Conservation (phyloP, 2,329 filamentous ascomycete genomes). For the Colletotrichum somersetense region DNA sequence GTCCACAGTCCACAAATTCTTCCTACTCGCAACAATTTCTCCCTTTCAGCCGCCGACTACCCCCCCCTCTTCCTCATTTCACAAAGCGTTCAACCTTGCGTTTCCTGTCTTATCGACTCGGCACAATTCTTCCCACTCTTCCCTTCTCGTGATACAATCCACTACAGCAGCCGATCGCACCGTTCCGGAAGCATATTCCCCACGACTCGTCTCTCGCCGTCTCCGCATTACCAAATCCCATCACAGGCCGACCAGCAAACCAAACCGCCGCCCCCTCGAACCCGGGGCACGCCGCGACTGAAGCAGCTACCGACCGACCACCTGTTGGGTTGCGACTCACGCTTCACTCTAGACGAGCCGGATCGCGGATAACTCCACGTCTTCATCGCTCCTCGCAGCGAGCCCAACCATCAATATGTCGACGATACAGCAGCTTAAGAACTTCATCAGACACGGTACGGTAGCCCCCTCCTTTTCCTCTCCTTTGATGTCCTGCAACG, state of each 20-base stretch:
- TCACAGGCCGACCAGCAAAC: neutral
- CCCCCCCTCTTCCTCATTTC: slow-evolving; percentile 10
- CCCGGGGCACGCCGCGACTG: slow-evolving; percentile 18
- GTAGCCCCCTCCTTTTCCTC: slow-evolving; percentile 18
- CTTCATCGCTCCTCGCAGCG: slow-evolving; percentile 19
- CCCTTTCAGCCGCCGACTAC: slow-evolving; percentile 20
- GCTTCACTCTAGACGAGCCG: neutral
- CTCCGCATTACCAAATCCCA: slow-evolving; percentile 34
- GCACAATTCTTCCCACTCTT: slow-evolving; percentile 7
- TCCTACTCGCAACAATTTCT: slow-evolving; percentile 33
- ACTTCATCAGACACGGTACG: slow-evolving; percentile 93
- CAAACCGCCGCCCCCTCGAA: slow-evolving; percentile 1
- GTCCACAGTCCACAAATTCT: slow-evolving; percentile 35
- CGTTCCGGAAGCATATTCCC: slow-evolving; percentile 4
- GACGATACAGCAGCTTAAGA: slow-evolving; percentile 95
- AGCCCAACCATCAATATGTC: slow-evolving; percentile 60
- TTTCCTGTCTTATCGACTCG: slow-evolving; percentile 5
- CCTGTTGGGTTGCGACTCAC: slow-evolving; percentile 18
- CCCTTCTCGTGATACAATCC: slow-evolving; percentile 3
- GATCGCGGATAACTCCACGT: slow-evolving; percentile 19
- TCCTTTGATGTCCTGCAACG: neutral
- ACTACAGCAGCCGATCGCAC: neutral
- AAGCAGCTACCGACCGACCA: slow-evolving; percentile 22
- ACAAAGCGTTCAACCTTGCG: slow-evolving; percentile 32
- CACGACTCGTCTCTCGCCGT: slow-evolving; percentile 29